Conservation (phyloP, 2,329 filamentous ascomycete species). For the Aspergillus piperis region DNA sequence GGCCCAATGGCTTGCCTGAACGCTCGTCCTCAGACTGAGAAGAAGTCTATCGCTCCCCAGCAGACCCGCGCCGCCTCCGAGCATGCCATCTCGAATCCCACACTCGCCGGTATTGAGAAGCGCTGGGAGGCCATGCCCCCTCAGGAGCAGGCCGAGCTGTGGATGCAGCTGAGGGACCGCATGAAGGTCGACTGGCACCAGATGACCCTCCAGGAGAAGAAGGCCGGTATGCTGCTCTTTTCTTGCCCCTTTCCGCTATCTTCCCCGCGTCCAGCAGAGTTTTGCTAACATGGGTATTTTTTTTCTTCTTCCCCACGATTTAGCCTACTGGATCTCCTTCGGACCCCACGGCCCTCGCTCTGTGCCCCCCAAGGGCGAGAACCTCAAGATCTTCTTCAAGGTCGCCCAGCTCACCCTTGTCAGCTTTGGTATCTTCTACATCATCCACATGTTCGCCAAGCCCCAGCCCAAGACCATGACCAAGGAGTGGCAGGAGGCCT, state of each 20-base stretch:
- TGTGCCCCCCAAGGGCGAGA: conserved; percentile 78
- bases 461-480: conserved; percentile 82
- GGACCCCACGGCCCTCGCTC: conserved; percentile 93
- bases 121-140: conserved; percentile 97
- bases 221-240: conserved; percentile 77
- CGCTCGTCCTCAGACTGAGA: conserved; percentile 34
- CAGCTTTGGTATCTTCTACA: conserved; percentile 70
- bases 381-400: conserved; percentile 74
- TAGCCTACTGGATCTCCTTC: conserved; percentile 99
- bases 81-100: conserved; percentile 97
- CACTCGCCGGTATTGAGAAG: conserved; percentile 97
- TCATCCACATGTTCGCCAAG: conserved; percentile 71
- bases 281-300: conserved; percentile 24
- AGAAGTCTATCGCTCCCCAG: conserved; percentile 47
- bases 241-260: not conserved
- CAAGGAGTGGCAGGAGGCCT: conserved; percentile 94
- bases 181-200: conserved; percentile 99
- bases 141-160: conserved; percentile 98
- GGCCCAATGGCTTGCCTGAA: conserved; percentile 43
- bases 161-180: conserved; percentile 96
- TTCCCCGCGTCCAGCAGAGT: conserved; percentile 13
- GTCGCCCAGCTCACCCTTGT: conserved; percentile 67
- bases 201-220: conserved; percentile 96
- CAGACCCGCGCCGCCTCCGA: conserved; percentile 63
- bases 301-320: conserved; percentile 22